phyloP scores from a whole-genome alignment of 2,329 filamentous ascomycete genomes.

The Aspergillus pseudonomiae region DNA sequence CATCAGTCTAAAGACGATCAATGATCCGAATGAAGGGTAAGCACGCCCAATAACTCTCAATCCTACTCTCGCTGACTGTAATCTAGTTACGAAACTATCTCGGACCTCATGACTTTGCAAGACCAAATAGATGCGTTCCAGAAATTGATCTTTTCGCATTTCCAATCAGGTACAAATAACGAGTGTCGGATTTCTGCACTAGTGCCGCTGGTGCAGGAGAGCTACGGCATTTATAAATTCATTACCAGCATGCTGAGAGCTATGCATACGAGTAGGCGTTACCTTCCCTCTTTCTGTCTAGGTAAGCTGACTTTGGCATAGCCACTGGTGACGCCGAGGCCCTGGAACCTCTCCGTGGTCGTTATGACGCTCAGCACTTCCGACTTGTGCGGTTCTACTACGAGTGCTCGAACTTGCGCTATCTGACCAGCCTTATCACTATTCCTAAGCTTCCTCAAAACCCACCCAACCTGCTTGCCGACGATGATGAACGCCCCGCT shows the following conservation, averaged over 20 bases:
- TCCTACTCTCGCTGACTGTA: constrained; percentile 24
- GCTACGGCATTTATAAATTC: constrained; percentile 99
- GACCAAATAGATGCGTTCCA: constrained; percentile 99
- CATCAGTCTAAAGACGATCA: constrained; percentile 95
- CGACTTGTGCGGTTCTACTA: constrained; percentile 98
- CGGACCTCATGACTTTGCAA: constrained; percentile 92
- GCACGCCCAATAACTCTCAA: constrained; percentile 5
- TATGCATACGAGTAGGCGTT: constrained; percentile 82
- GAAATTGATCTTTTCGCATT: constrained; percentile 97
- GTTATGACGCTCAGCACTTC: constrained; percentile 96
- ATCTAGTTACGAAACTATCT: constrained; percentile 80
- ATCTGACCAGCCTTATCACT: constrained; percentile 92
- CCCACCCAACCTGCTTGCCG: constrained; percentile 82
- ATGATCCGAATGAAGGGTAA: constrained; percentile 96
- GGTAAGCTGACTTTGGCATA: constrained; percentile 34
- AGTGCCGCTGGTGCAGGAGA: constrained; percentile 93
- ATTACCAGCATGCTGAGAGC: constrained; percentile 98
- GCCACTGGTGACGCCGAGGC: constrained; percentile 93
- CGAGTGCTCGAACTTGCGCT: constrained; percentile 96
- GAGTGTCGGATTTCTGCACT: constrained; percentile 94
- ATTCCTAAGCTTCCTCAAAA: constrained; percentile 95
- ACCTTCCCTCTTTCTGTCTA: neutral
- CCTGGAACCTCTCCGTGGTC: constrained; percentile 79
- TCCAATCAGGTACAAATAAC: constrained; percentile 87
- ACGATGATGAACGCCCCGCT: constrained; percentile 81